These are phyloP conservation scores for Trypanosoma theileri DNA, from an alignment of 208 protist species.

Conservation along the genomic window DNA sequence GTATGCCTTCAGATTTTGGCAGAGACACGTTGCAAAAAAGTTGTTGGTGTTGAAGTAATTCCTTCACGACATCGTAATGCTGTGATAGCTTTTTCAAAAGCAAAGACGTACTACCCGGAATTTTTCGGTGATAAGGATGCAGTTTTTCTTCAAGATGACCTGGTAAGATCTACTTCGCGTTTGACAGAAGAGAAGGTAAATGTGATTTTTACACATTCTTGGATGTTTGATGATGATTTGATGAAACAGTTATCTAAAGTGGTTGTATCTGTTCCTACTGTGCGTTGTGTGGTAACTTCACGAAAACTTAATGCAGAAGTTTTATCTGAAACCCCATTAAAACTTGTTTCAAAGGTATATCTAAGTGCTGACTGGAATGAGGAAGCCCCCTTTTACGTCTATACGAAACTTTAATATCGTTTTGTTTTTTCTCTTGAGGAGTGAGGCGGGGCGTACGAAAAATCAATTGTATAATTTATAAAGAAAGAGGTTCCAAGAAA, in stretches of 20 bases:
- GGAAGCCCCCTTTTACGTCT: conserved; percentile 78
- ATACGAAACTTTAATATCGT: conserved; percentile 24
- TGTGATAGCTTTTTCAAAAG: conserved; percentile 42
- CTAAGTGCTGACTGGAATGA: conserved; percentile 80
- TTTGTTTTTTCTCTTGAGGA: neutral
- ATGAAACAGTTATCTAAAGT: conserved; percentile 65
- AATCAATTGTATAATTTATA: neutral
- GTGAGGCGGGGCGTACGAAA: neutral
- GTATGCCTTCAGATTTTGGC: conserved; percentile 81
- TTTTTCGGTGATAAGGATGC: conserved; percentile 60
- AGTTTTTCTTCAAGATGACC: conserved; percentile 66
- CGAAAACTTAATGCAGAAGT: conserved; percentile 56
- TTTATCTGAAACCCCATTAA: conserved; percentile 35
- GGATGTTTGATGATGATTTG: conserved; percentile 83
- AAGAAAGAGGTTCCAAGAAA: too few species aligned
- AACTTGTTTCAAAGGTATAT: conserved; percentile 45
- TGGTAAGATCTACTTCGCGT: conserved; percentile 48
- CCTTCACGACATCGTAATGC: conserved; percentile 60
- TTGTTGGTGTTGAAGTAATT: conserved; percentile 80
- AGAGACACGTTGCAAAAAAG: conserved; percentile 67
- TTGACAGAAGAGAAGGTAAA: conserved; percentile 63
- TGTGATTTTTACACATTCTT: conserved; percentile 78
- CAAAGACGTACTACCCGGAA: conserved; percentile 49
- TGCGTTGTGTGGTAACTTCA: conserved; percentile 79
- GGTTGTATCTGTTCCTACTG: conserved; percentile 49